phyloP scores from a whole-genome alignment of 1,284 basidiomycete genomes.

The Moesziomyces aphidis region DNA sequence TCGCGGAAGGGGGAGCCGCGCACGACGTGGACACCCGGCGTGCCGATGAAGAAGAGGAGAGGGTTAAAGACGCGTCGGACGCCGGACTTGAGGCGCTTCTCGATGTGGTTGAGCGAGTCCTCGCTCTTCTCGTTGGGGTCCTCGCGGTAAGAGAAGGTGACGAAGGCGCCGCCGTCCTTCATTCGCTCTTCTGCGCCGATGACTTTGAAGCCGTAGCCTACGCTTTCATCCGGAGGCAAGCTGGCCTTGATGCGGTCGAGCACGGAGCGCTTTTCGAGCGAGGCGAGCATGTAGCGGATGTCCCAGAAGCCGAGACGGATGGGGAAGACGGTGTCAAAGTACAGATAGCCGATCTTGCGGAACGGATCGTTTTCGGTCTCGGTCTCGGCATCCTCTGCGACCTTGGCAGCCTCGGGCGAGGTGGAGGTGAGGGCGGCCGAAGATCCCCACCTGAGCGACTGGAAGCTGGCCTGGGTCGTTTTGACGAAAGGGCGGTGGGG shows the following conservation, averaged over 20 bases:
- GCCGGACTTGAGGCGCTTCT: conserved; percentile 43
- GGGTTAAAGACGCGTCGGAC: conserved; percentile 50
- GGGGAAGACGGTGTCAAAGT: conserved; percentile 63
- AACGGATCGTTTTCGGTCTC: conserved; percentile 49
- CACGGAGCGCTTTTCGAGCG: conserved; percentile 38
- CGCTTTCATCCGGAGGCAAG: conserved; percentile 40
- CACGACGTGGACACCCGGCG: conserved; percentile 58
- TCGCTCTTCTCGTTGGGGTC: conserved; percentile 42
- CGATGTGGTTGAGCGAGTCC: conserved; percentile 50
- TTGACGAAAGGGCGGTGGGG: neutral
- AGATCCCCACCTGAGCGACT: conserved; percentile 17
- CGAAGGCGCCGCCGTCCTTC: conserved; percentile 61
- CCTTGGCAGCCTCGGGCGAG: conserved; percentile 46
- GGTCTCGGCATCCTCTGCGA: conserved; percentile 40
- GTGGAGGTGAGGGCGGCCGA: conserved; percentile 41
- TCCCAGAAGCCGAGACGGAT: conserved; percentile 60
- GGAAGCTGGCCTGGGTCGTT: neutral
- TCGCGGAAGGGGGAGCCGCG: conserved; percentile 60
- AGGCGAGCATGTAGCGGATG: conserved; percentile 47
- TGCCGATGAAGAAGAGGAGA: conserved; percentile 44
- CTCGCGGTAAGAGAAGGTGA: conserved; percentile 47
- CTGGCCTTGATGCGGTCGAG: conserved; percentile 48
- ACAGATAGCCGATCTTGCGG: conserved; percentile 53
- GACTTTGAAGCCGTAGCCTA: conserved; percentile 61
- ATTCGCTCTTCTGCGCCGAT: conserved; percentile 54